These are phyloP conservation scores for Cephalotrichum gorgonifer DNA, from an alignment of 2,329 filamentous ascomycete species.

Conservation along the genomic window DNA sequence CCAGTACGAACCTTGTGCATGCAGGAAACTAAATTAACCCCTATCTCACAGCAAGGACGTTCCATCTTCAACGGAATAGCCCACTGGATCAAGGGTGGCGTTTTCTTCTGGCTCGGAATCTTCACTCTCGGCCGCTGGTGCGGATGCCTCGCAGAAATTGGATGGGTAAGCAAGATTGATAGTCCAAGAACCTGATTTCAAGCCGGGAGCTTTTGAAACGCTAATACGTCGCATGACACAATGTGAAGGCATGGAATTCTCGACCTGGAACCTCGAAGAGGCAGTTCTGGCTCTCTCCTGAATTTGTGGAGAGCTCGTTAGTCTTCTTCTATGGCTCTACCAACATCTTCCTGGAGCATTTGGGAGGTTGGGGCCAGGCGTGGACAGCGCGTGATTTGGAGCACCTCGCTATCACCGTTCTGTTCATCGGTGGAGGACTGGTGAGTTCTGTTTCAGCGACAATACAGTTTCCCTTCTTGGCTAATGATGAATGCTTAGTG, in stretches of 20 bases:
- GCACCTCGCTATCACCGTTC: conserved; percentile 82
- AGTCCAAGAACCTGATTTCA: neutral
- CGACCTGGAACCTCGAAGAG: conserved; percentile 49
- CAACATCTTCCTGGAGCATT: conserved; percentile 88
- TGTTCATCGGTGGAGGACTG: conserved; percentile 88
- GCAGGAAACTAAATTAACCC: neutral
- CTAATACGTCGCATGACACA: neutral
- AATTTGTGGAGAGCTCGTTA: conserved; percentile 81
- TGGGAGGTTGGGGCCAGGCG: conserved; percentile 57
- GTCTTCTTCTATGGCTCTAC: conserved; percentile 85
- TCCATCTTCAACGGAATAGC: conserved; percentile 76
- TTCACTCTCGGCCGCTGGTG: conserved; percentile 83
- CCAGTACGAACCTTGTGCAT: neutral
- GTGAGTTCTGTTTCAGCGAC: conserved; percentile 35
- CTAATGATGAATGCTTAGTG: conserved; percentile 30
- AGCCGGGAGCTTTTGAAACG: conserved; percentile 11
- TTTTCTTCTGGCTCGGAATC: conserved; percentile 90
- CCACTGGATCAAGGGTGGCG: conserved; percentile 87
- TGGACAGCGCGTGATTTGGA: conserved; percentile 80
- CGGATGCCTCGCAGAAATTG: conserved; percentile 79
- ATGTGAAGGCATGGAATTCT: conserved; percentile 69
- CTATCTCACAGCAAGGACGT: conserved; percentile 44
- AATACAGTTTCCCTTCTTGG: neutral
- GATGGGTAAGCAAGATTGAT: conserved; percentile 48
- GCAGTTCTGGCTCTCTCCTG: conserved; percentile 66